A percentile compares a stretch with the other conserved stretches of the same genome.
These are phyloP conservation scores for Rasamsonia emersonii DNA, from an alignment of 2,329 filamentous ascomycete genomes.

Conservation along the genomic window DNA sequence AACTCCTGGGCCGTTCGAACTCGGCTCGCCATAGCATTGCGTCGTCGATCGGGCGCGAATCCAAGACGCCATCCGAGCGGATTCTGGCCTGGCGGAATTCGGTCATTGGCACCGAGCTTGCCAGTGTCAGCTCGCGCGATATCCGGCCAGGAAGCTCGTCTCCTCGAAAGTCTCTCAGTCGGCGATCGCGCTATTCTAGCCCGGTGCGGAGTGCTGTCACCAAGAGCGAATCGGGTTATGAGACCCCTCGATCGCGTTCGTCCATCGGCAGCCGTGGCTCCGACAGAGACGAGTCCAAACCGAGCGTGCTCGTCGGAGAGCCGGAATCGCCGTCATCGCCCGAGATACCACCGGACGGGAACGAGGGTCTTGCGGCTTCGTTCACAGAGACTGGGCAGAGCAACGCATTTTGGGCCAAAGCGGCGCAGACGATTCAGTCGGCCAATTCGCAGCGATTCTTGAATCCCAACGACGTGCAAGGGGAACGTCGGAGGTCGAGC, in stretches of 20 bases:
- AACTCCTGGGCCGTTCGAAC: slow-evolving; percentile 48
- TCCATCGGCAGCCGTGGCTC: slow-evolving; percentile 15
- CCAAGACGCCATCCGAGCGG: slow-evolving; percentile 55
- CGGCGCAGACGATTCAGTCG: slow-evolving; percentile 30
- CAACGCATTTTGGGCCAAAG: slow-evolving; percentile 46
- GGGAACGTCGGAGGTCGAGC: slow-evolving; percentile 32
- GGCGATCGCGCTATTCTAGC: slow-evolving; percentile 15
- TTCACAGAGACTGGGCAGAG: slow-evolving; percentile 43
- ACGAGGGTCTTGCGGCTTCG: too few species aligned
- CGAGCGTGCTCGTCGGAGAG: not conserved
- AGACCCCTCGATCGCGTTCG: slow-evolving; percentile 18
- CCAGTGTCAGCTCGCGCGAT: slow-evolving; percentile 32
- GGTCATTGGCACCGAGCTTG: slow-evolving; percentile 46
- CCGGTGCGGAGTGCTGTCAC: slow-evolving; percentile 15
- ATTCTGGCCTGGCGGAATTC: slow-evolving; percentile 83
- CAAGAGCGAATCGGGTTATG: slow-evolving; percentile 20
- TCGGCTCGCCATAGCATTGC: slow-evolving; percentile 47
- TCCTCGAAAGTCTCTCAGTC: slow-evolving; percentile 35
- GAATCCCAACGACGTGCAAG: slow-evolving; percentile 13
- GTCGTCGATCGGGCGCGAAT: slow-evolving; percentile 38
- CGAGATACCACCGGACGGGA: slow-evolving; percentile 7
- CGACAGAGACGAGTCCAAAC: slow-evolving; percentile 3
- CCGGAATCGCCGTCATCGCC: not conserved
- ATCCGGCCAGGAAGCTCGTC: slow-evolving; percentile 38
- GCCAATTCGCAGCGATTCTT: slow-evolving; percentile 17